Percentiles rank a stretch among this genome's conserved stretches.
These are phyloP conservation scores for Silene coronaria DNA, from an alignment of 179 eudicot species.

Conservation along the genomic window DNA sequence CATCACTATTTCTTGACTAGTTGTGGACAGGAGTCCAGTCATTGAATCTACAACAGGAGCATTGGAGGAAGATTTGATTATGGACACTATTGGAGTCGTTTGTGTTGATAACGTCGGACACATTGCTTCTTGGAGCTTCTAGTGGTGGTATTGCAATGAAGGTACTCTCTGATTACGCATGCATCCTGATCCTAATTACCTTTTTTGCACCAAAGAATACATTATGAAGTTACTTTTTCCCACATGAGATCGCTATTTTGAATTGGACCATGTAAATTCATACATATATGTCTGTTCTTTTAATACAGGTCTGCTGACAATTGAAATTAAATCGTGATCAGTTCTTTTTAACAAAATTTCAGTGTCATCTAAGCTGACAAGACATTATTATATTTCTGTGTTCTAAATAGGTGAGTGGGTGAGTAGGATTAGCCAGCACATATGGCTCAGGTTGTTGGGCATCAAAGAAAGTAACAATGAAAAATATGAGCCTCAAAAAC, in stretches of 20 bases:
- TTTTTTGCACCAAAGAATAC: neutral
- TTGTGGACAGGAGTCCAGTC: slow-evolving; percentile 22
- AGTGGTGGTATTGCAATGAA: slow-evolving; percentile 98
- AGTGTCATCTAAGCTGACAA: neutral
- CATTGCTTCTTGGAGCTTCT: slow-evolving; percentile 86
- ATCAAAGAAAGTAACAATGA: too few species aligned
- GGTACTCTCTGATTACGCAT: slow-evolving; percentile 33
- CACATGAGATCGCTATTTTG: neutral
- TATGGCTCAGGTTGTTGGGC: slow-evolving; percentile 99
- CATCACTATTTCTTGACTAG: slow-evolving; percentile 8
- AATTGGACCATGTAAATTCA: neutral
- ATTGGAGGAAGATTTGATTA: slow-evolving; percentile 46
- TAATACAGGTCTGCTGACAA: neutral
- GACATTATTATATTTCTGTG: neutral
- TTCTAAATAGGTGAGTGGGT: slow-evolving; percentile 68
- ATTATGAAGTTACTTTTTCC: neutral
- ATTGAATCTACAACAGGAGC: slow-evolving; percentile 20
- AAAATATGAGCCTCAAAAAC: too few species aligned
- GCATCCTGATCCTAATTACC: neutral
- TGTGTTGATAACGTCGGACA: slow-evolving; percentile 74
- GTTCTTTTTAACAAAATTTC: neutral
- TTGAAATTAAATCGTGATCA: neutral
- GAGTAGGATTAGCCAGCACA: slow-evolving; percentile 90
- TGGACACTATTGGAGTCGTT: slow-evolving; percentile 94
- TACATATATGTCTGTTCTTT: neutral